Evolutionary conservation across 345 rosid genomes (phyloP).

Genomic region (Lagerstroemia speciosa): DNA sequence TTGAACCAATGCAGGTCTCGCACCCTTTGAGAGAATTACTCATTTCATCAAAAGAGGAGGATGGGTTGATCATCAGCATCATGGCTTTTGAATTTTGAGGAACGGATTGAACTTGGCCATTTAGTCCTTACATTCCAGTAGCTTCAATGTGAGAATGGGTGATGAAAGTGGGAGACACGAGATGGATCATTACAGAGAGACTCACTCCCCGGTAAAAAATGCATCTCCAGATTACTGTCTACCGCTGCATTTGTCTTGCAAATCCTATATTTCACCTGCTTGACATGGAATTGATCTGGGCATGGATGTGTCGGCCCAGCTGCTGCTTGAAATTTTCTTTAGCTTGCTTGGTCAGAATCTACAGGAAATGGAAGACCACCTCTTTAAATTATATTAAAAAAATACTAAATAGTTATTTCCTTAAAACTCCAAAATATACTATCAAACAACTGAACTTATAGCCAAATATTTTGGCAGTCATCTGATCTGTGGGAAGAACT

Average conservation of each 20-base stretch:
- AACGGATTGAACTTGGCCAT: not conserved
- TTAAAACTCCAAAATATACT: too few relatives aligned
- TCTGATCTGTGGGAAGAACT: not conserved
- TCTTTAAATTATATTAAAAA: too few relatives aligned
- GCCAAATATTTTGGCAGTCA: not conserved
- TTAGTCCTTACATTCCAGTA: not conserved
- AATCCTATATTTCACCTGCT: not conserved
- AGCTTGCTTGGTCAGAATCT: too few relatives aligned
- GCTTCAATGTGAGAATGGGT: conserved; percentile 38
- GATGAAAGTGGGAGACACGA: conserved; percentile 49
- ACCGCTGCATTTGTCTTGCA: not conserved
- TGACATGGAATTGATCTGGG: not conserved
- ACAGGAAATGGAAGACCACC: too few relatives aligned
- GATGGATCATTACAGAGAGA: conserved; percentile 47
- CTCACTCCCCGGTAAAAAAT: conserved; percentile 33
- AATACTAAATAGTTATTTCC: too few relatives aligned
- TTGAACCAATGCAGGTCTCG: not conserved
- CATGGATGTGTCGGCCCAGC: not conserved
- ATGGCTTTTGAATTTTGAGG: not conserved
- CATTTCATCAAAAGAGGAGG: not conserved
- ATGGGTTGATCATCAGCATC: not conserved
- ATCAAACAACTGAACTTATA: too few relatives aligned
- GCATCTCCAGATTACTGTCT: not conserved
- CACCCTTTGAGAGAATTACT: not conserved
- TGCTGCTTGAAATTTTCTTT: not conserved